Conservation (phyloP, 441 rosid genomes). For the Pelargonium australe region DNA sequence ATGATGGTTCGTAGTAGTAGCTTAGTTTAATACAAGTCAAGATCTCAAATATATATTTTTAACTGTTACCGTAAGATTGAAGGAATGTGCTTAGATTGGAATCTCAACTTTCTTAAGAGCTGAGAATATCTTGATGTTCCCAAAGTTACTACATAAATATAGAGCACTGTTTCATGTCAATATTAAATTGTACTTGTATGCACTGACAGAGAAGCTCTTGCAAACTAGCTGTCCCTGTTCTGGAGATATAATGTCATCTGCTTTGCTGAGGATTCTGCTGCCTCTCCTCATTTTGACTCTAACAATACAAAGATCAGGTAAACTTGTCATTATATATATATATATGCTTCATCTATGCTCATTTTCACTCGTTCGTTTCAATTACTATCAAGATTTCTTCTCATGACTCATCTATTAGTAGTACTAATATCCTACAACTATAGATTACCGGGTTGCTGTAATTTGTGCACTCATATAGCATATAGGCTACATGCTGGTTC, state of each 20-base stretch:
- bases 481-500: no score
- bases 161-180: neutral
- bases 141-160: neutral
- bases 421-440: no score
- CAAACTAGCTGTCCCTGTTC: neutral
- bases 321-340: neutral
- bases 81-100: slow-evolving; percentile 27
- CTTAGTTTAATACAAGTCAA: no score
- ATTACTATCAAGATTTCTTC: no score
- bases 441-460: no score
- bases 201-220: neutral
- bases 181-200: neutral
- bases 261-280: slow-evolving; percentile 13
- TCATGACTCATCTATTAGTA: no score
- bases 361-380: no score
- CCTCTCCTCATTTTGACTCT: slow-evolving; percentile 22
- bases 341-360: neutral
- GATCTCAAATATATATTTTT: no score
- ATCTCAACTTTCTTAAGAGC: slow-evolving; percentile 34
- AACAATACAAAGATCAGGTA: slow-evolving; percentile 31
- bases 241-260: slow-evolving; percentile 22
- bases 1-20: no score
- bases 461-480: no score
- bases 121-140: slow-evolving; percentile 8
- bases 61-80: slow-evolving; percentile 24